Evolutionary conservation across 2,329 filamentous ascomycete species (phyloP).

Genomic region (Coniochaeta sp.): DNA sequence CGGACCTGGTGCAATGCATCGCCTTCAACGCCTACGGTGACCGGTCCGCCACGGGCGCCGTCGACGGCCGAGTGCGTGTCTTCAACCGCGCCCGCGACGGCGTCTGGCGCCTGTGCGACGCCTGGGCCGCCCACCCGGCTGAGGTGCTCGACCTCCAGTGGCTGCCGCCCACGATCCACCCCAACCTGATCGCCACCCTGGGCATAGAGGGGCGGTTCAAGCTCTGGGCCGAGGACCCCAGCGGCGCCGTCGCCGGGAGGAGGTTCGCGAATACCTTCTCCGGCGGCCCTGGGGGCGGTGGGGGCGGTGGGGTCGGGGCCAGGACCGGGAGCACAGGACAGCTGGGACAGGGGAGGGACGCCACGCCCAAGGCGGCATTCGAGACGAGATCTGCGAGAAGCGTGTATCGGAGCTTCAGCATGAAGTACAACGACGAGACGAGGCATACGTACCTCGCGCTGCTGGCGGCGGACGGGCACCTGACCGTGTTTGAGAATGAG

Average conservation of each 20-base stretch:
- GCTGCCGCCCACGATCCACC: constrained; percentile 85
- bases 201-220: constrained; percentile 86
- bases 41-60: constrained; percentile 82
- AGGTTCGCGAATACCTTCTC: constrained; percentile 63
- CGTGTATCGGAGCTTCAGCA: constrained; percentile 74
- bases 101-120: constrained; percentile 75
- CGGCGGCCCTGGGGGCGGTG: constrained; percentile 1
- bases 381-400: constrained; percentile 52
- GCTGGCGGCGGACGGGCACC: constrained; percentile 72
- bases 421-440: constrained; percentile 74
- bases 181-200: constrained; percentile 77
- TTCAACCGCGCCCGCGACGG: constrained; percentile 78
- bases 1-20: constrained; percentile 74
- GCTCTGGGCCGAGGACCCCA: constrained; percentile 87
- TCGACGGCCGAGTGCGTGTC: constrained; percentile 87
- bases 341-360: constrained; percentile 9
- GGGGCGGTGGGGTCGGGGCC: neutral
- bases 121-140: constrained; percentile 82
- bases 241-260: constrained; percentile 68
- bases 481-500: constrained; percentile 78
- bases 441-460: constrained; percentile 79
- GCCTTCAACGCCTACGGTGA: constrained; percentile 91
- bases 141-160: constrained; percentile 93
- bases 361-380: constrained; percentile 38
- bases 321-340: no score